These are phyloP conservation scores for Mycena vitilis DNA, from an alignment of 768 basidiomycete species.

Conservation along the genomic window DNA sequence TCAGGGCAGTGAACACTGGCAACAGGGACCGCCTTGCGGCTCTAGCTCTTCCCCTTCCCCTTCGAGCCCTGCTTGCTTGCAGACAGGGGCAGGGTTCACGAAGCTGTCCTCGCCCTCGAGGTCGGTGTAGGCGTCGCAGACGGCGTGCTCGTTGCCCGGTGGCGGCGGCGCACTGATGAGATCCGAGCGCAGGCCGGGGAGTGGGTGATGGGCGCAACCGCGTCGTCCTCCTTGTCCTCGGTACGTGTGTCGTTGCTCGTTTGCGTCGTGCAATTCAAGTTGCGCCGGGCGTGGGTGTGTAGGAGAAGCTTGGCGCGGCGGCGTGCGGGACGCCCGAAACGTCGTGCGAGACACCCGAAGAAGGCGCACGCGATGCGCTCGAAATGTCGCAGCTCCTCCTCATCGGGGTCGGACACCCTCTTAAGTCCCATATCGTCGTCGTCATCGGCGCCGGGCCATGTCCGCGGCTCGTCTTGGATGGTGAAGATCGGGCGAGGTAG, in stretches of 20 bases:
- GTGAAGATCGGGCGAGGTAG: constrained; percentile 11
- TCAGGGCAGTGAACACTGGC: constrained; percentile 72
- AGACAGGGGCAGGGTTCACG: constrained; percentile 57
- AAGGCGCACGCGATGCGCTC: constrained; percentile 19
- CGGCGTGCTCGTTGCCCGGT: constrained; percentile 42
- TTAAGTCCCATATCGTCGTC: constrained; percentile 85
- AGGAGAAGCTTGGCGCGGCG: constrained; percentile 14
- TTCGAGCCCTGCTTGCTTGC: constrained; percentile 33
- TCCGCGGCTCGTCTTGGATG: constrained; percentile 28
- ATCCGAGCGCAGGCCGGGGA: constrained; percentile 60
- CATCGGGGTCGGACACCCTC: constrained; percentile 82
- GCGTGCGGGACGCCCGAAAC: constrained; percentile 2
- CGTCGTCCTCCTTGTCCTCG: constrained; percentile 78
- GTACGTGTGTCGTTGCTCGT: constrained; percentile 47
- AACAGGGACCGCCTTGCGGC: constrained; percentile 54
- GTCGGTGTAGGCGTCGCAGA: constrained; percentile 45
- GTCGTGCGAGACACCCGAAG: constrained; percentile 15
- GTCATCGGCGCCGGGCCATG: constrained; percentile 53
- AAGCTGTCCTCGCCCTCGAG: constrained; percentile 52
- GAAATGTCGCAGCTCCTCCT: constrained; percentile 33
- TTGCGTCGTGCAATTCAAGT: constrained; percentile 48
- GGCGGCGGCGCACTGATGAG: constrained; percentile 30
- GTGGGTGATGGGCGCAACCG: constrained; percentile 77
- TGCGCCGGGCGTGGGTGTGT: constrained; percentile 55
- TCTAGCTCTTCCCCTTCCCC: constrained; percentile 51